phyloP scores from a whole-genome alignment of 495 filamentous ascomycete genomes.

The Aspergillus egyptiacus region DNA sequence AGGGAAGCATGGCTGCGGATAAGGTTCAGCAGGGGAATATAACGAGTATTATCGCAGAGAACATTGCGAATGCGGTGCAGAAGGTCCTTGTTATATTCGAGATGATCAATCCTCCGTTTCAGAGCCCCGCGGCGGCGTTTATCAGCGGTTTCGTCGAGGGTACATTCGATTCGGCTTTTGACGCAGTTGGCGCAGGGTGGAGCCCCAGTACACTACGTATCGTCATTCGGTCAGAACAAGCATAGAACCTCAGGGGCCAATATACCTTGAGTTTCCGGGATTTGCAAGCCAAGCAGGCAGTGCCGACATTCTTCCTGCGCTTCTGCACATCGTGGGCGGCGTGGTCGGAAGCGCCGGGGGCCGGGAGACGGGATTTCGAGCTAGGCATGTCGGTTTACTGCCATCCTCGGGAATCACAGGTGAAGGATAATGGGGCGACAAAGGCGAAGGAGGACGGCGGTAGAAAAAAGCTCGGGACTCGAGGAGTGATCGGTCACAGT shows the following conservation, averaged over 20 bases:
- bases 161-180: slow-evolving; percentile 26
- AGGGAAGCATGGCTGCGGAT: slow-evolving; percentile 33
- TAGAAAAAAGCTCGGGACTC: too few species aligned
- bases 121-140: slow-evolving; percentile 29
- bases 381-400: slow-evolving; percentile 16
- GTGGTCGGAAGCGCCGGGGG: slow-evolving; percentile 16
- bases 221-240: neutral
- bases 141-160: slow-evolving; percentile 28
- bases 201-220: slow-evolving; percentile 30
- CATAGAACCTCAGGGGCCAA: neutral
- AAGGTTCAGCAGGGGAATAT: slow-evolving; percentile 26
- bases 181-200: slow-evolving; percentile 30
- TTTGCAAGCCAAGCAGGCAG: slow-evolving; percentile 28
- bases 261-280: slow-evolving; percentile 27
- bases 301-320: slow-evolving; percentile 23
- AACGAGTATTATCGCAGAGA: slow-evolving; percentile 22
- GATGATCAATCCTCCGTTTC: slow-evolving; percentile 32
- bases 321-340: slow-evolving; percentile 11
- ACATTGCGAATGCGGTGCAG: slow-evolving; percentile 24
- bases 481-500: too few species aligned
- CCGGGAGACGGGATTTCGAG: slow-evolving; percentile 16
- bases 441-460: neutral
- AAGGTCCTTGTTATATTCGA: slow-evolving; percentile 28
- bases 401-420: slow-evolving; percentile 11
- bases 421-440: neutral